A percentile compares a stretch with the other conserved stretches of the same genome.
phyloP scores from a whole-genome alignment of 176 grass and related monocot genomes.

The Pontederia crassipes region DNA sequence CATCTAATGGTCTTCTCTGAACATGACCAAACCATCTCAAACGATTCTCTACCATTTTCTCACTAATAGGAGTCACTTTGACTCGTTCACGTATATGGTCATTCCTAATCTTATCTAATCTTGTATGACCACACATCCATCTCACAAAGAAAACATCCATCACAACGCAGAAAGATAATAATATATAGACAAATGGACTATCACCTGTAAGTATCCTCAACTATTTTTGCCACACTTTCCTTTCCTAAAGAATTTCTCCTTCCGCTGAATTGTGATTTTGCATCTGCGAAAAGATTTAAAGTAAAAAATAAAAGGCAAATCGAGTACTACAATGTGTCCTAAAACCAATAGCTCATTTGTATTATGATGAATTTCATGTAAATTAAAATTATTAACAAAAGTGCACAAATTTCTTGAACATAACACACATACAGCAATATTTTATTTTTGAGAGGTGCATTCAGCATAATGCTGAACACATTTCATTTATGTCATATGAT shows the following conservation, averaged over 20 bases:
- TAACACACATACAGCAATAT: background rate
- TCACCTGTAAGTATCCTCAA: conserved; percentile 62
- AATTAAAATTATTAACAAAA: too few relatives aligned
- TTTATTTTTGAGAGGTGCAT: background rate
- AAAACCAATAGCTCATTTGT: background rate
- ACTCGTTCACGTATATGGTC: too few relatives aligned
- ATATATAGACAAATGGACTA: conserved; percentile 6
- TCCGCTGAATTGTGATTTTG: conserved; percentile 17
- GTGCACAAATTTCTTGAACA: background rate
- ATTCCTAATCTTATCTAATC: too few relatives aligned
- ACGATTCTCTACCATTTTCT: too few relatives aligned
- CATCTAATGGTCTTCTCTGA: too few relatives aligned
- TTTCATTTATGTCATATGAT: too few relatives aligned
- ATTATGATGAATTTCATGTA: too few relatives aligned
- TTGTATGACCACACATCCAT: too few relatives aligned
- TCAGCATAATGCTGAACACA: too few relatives aligned
- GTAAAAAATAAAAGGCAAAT: background rate
- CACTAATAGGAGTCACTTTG: too few relatives aligned
- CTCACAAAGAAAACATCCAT: too few relatives aligned
- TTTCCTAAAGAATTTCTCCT: conserved; percentile 27
- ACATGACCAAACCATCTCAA: too few relatives aligned
- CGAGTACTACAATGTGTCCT: background rate
- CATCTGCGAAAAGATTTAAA: conserved; percentile 25
- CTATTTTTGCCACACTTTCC: conserved; percentile 44
- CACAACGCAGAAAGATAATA: background rate